These are phyloP conservation scores for Trametes maxima DNA, from an alignment of 768 basidiomycete genomes.

Conservation along the genomic window DNA sequence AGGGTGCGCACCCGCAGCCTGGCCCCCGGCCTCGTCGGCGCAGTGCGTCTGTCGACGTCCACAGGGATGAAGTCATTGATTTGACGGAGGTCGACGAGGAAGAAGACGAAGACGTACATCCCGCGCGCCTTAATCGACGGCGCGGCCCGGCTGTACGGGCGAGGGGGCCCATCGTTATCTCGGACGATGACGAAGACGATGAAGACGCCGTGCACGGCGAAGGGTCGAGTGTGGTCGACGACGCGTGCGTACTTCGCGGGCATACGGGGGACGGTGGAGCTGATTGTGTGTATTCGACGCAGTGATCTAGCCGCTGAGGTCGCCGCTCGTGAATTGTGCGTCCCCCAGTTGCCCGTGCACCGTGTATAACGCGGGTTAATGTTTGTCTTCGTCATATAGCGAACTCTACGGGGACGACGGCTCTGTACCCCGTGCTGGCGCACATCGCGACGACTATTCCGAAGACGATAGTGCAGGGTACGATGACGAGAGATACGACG, in stretches of 20 bases:
- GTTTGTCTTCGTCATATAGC: constrained; percentile 5
- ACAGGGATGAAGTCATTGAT: constrained; percentile 11
- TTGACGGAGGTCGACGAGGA: constrained; percentile 21
- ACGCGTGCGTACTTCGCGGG: constrained; percentile 9
- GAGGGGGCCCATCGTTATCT: too few relatives aligned
- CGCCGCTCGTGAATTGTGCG: constrained; percentile 31
- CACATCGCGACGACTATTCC: neutral
- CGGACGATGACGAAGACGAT: neutral
- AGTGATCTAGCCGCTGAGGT: constrained; percentile 28
- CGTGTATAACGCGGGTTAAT: neutral
- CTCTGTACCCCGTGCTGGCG: constrained; percentile 19
- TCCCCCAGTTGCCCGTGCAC: neutral
- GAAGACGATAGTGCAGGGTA: neutral
- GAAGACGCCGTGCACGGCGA: constrained; percentile 2
- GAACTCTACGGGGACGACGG: constrained; percentile 35
- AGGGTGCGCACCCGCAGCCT: constrained; percentile 19
- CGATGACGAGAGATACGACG: neutral
- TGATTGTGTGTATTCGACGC: neutral
- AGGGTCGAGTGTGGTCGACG: constrained; percentile 3
- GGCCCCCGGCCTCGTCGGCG: neutral
- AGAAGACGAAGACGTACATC: neutral
- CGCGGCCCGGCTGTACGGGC: too few relatives aligned
- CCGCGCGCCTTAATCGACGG: too few relatives aligned
- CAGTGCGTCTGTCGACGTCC: neutral
- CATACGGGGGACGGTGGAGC: neutral